phyloP scores from a whole-genome alignment of 2,329 filamentous ascomycete species.

The Verticillium dahliae region DNA sequence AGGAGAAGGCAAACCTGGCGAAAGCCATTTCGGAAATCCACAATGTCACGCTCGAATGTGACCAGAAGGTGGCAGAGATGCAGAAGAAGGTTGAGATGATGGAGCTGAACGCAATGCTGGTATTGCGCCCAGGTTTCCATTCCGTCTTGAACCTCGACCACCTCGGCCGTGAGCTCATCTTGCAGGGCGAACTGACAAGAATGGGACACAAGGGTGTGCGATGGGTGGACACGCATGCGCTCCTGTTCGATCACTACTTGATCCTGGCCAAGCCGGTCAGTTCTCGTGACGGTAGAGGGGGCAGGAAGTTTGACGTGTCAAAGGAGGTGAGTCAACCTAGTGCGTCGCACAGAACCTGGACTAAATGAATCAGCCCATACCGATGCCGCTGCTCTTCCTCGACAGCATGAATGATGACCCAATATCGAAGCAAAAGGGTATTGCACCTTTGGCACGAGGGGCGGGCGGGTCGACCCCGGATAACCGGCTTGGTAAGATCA shows the following conservation, averaged over 20 bases:
- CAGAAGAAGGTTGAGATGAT: conserved; percentile 83
- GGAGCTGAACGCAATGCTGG: conserved; percentile 76
- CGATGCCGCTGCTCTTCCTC: conserved; percentile 89
- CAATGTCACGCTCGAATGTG: conserved; percentile 81
- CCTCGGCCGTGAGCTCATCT: conserved; percentile 83
- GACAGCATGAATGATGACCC: conserved; percentile 91
- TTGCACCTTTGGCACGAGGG: conserved; percentile 54
- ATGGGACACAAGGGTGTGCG: conserved; percentile 84
- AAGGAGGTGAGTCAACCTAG: conserved; percentile 56
- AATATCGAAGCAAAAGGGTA: conserved; percentile 74
- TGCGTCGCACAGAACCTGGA: conserved; percentile 2
- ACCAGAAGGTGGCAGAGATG: conserved; percentile 87
- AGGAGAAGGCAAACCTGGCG: conserved; percentile 79
- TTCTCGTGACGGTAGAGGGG: conserved; percentile 61
- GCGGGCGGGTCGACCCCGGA: conserved; percentile 51
- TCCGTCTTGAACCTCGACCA: conserved; percentile 88
- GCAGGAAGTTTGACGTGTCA: conserved; percentile 89
- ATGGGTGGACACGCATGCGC: conserved; percentile 88
- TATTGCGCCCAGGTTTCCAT: conserved; percentile 82
- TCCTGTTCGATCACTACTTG: conserved; percentile 95
- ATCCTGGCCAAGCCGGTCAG: conserved; percentile 79
- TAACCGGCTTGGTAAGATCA: conserved; percentile 50
- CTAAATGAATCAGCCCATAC: conserved; percentile 60
- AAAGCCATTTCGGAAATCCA: conserved; percentile 90
- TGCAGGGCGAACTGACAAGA: conserved; percentile 81